A percentile compares a stretch with the other conserved stretches of the same genome.
Conservation (phyloP, 192 early-diverging fungal genomes). For the Backusella circina region DNA sequence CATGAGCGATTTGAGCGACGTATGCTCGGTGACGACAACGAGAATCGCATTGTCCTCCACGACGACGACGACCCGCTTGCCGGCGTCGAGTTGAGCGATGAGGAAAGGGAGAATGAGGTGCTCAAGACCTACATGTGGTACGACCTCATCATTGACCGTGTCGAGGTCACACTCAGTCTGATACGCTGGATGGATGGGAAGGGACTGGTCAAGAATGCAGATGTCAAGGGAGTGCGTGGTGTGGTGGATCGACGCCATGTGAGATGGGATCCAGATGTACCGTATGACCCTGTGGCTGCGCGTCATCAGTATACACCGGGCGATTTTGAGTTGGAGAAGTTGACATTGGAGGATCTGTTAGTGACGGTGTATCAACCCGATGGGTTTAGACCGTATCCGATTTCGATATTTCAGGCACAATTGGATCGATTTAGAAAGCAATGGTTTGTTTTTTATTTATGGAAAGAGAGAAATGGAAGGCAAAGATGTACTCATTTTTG, state of each 20-base stretch:
- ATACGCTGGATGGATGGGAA: conserved; percentile 90
- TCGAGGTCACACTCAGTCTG: conserved; percentile 82
- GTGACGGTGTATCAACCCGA: conserved; percentile 82
- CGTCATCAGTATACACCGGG: conserved; percentile 63
- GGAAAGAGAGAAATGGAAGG: neutral
- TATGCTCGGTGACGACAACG: neutral
- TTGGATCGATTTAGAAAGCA: conserved; percentile 83
- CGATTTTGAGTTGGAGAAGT: conserved; percentile 80
- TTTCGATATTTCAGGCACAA: conserved; percentile 85
- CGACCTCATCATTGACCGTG: conserved; percentile 73
- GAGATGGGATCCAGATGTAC: conserved; percentile 63
- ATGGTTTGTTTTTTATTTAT: conserved; percentile 46
- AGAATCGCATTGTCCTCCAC: neutral
- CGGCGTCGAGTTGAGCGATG: conserved; percentile 27
- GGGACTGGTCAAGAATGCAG: conserved; percentile 77
- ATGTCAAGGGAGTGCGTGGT: conserved; percentile 85
- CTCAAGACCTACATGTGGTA: conserved; percentile 52
- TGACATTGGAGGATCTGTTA: conserved; percentile 84
- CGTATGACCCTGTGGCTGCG: conserved; percentile 56
- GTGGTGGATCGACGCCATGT: conserved; percentile 82
- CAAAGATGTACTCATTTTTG: too few relatives aligned
- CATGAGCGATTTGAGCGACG: conserved; percentile 30
- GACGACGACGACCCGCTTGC: conserved; percentile 19
- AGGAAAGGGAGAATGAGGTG: conserved; percentile 23
- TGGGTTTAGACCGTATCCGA: conserved; percentile 79